Conservation (phyloP, 2,329 filamentous ascomycete genomes). For the Cryphonectria japonica region DNA sequence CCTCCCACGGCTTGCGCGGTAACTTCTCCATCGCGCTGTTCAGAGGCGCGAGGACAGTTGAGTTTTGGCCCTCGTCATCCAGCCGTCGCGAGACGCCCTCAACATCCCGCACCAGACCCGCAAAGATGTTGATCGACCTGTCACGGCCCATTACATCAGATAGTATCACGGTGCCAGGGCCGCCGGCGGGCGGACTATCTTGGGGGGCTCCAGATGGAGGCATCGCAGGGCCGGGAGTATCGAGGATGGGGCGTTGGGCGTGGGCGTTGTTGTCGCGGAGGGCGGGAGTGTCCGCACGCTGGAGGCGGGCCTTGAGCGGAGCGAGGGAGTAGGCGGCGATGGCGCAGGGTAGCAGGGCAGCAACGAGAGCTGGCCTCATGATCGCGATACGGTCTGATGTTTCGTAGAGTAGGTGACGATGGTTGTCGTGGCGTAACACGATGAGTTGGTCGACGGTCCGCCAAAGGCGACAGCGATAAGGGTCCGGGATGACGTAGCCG, state of each 20-base stretch:
- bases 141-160: conserved; percentile 84
- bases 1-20: conserved; percentile 85
- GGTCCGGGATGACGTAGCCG: neutral
- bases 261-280: conserved; percentile 31
- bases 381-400: neutral
- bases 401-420: neutral
- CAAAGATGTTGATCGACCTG: conserved; percentile 81
- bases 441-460: neutral
- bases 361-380: neutral
- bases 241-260: conserved; percentile 40
- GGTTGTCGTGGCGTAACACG: neutral
- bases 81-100: conserved; percentile 70
- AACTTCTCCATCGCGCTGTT: conserved; percentile 80
- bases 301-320: neutral
- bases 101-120: conserved; percentile 77
- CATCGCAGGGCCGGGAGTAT: conserved; percentile 36
- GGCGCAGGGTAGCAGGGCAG: neutral
- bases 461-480: neutral
- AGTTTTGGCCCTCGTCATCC: conserved; percentile 67
- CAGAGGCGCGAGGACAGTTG: conserved; percentile 84
- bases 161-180: conserved; percentile 64
- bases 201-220: conserved; percentile 32
- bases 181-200: conserved; percentile 34
- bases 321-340: conserved; percentile 25
- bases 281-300: conserved; percentile 31